Evolutionary conservation across 306 rosid genomes (phyloP), one percentile per base, ranked within the genome.

Genomic region (Dryas octopetala): DNA sequence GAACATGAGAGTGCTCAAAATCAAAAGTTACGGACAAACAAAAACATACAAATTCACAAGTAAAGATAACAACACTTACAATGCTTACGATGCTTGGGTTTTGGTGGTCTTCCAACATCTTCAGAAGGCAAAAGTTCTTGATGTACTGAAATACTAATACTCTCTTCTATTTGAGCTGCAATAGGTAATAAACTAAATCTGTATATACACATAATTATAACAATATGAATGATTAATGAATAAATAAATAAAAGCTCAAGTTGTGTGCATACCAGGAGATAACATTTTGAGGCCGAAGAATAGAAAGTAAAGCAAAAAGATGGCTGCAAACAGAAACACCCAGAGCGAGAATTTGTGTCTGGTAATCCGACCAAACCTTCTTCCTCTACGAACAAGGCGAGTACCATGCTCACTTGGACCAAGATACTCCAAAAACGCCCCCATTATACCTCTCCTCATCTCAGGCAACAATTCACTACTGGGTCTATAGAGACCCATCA

Each of bases 361-460:
- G 9, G 86, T 73, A 71, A 88, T 61, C 78, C 98, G 90, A 45
- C 89, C 87, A 76, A 91, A 58, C 85, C 86, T 86, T 77, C 87
- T 89, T 79, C 92, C 85, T 66, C 91, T 89, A 11, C 96, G 98
- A 53, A 73, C 78, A 78, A 74, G 72, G 74, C 87, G 86, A 71
- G 80, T 73, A 49, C 86, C 92, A 69, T 81, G 79, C 68, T 81
- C 84, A 66, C 45, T 76, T 73, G 64, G 77, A 12, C 67, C 23
- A 15, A 62, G 48, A 62, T 32, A 68, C 23, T 2, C 50, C 44
- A 68, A 55, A 38, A 68, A n/a, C 73, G 46, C 73, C 17, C 73
- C 73, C 1, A 68, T 68, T 53, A 78, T n/a, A 16, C 80, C 74
- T 85, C 92, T 84, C 89, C 85, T 85, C 62, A 38, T 53, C 83